Base-by-base conservation (phyloP, 2,329 filamentous ascomycete species). In the Aschersonia sp. region DNA sequence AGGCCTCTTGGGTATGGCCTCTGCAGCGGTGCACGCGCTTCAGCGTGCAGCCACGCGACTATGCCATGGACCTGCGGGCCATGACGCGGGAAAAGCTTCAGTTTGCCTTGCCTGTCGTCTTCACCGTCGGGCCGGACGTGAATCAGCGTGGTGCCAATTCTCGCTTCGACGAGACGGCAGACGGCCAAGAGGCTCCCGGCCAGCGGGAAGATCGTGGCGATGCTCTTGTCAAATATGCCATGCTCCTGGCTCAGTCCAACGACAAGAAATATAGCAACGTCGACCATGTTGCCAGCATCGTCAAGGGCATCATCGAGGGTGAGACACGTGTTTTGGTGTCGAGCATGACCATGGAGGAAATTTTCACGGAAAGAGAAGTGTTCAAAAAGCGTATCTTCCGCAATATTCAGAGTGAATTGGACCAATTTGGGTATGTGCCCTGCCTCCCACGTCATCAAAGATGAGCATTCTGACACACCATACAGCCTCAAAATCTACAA, bases 291-390 rank as follows among this genome's bases (percentile, higher is more conserved):
- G 83, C 84, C 58, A 84, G 84, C 55, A 94, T 94, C 51, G 83
- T 94, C 63, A 90, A 87, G 63, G 87, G 86, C 50, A 88, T 94
- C 62, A 92, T 94, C 55, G 86, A 94, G 62, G 87, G 87, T 51
- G 87, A 94, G 63, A 89, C 84, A 1, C 77, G 87, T 49, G 83
- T 87, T 5, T 79, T 94, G 47, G 84, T 94, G 41, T 86, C 81
- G 0, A 82, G 79, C 55, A 90, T 94, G 84, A 89, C 85, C n/a
- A 90, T 92, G 84, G 86, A 90, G 60, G 86, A 92, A 64, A 84
- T 94, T 50, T 89, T 89, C 63, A 83, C 80, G 50, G 81, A 86
- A 64, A 72, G 84, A 35, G 81, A 85, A 54, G 70, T 83, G 42
- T 88, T 88, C 70, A 87, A 90, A 69, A 76, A 74, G 54, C 80